phyloP scores from a whole-genome alignment of 2,329 filamentous ascomycete genomes.

The Dissoconium aciculare region DNA sequence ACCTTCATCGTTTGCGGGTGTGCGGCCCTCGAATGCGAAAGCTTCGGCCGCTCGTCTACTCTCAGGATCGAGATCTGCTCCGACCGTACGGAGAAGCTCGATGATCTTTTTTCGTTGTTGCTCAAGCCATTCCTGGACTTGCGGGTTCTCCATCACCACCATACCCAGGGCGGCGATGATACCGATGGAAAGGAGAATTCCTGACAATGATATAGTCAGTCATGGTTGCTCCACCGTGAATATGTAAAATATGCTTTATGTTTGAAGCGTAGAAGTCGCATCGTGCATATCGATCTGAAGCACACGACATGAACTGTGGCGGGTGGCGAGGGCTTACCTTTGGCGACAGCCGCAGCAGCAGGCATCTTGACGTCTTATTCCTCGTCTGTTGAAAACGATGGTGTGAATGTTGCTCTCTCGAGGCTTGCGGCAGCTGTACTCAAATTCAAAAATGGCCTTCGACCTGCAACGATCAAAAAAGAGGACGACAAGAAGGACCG shows the following conservation, averaged over 20 bases:
- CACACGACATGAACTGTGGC: background rate
- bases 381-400: too few relatives aligned
- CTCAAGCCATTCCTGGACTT: constrained; percentile 48
- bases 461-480: too few relatives aligned
- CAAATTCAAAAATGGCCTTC: too few relatives aligned
- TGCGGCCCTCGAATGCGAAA: constrained; percentile 24
- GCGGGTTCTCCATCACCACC: constrained; percentile 48
- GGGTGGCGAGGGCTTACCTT: background rate
- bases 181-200: constrained; percentile 47
- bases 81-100: constrained; percentile 42
- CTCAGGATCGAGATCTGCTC: constrained; percentile 43
- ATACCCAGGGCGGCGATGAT: constrained; percentile 48
- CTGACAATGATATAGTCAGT: too few relatives aligned
- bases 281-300: background rate
- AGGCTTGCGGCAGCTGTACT: too few relatives aligned
- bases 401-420: too few relatives aligned
- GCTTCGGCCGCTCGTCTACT: constrained; percentile 24
- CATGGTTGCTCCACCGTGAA: too few relatives aligned
- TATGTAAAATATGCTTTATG: too few relatives aligned
- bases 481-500: too few relatives aligned
- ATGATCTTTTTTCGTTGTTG: constrained; percentile 47
- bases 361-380: background rate
- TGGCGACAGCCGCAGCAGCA: background rate
- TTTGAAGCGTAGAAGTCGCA: too few relatives aligned
- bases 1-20: constrained; percentile 1